phyloP scores from a whole-genome alignment of 768 basidiomycete species.

The Podaxis carcinomalis region DNA sequence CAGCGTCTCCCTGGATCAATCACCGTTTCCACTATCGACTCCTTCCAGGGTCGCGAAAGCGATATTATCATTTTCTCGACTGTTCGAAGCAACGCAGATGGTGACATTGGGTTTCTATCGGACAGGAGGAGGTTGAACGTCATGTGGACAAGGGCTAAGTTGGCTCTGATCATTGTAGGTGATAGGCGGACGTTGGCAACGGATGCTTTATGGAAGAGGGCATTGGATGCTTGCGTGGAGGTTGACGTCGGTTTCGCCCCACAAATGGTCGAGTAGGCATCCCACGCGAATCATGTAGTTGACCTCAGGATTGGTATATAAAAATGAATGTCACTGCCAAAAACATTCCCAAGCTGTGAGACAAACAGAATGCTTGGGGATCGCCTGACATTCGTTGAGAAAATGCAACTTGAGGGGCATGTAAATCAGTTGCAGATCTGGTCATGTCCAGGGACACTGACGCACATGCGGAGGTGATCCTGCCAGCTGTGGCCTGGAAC shows the following conservation, averaged over 20 bases:
- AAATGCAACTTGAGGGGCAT: no score
- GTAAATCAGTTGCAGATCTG: no score
- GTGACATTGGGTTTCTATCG: conserved; percentile 64
- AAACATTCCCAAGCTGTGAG: no score
- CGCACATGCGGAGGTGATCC: no score
- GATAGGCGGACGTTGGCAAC: conserved; percentile 44
- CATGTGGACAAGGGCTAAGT: conserved; percentile 63
- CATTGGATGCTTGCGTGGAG: conserved; percentile 36
- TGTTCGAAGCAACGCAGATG: conserved; percentile 54
- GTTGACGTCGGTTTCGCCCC: conserved; percentile 15
- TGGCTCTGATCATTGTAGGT: conserved; percentile 59
- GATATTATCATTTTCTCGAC: conserved; percentile 65
- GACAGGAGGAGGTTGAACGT: conserved; percentile 61
- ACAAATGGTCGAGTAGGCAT: not conserved
- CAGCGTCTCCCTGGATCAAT: conserved; percentile 32
- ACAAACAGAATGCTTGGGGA: no score
- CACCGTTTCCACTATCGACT: conserved; percentile 49
- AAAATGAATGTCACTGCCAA: no score
- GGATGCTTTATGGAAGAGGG: conserved; percentile 49
- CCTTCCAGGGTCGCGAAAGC: conserved; percentile 66
- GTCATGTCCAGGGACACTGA: no score
- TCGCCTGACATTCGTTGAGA: no score
- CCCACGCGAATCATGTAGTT: no score
- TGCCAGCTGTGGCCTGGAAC: no score
- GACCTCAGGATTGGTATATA: no score